Conservation (phyloP, 192 early-diverging fungal genomes). For the Dispira simplex region DNA sequence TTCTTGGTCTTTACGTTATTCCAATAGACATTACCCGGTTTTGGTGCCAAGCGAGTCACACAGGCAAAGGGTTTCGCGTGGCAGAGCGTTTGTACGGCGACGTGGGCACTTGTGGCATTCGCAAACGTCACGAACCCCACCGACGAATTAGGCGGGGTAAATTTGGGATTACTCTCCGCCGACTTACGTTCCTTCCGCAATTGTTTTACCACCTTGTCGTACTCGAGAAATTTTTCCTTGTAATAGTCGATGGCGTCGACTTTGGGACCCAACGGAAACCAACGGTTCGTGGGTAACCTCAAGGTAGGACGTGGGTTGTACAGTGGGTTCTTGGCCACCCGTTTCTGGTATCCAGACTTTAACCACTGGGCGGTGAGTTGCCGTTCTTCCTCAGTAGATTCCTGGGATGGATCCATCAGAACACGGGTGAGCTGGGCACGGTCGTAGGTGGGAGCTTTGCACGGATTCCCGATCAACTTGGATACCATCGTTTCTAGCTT, state of each 20-base stretch:
- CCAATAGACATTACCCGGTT: conserved; percentile 65
- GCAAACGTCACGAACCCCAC: conserved; percentile 72
- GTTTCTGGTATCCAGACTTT: conserved; percentile 12
- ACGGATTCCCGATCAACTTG: conserved; percentile 53
- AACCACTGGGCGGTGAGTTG: conserved; percentile 19
- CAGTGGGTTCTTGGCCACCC: neutral
- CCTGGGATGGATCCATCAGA: conserved; percentile 14
- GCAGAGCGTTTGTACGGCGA: conserved; percentile 47
- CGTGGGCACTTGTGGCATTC: conserved; percentile 48
- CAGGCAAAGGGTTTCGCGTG: conserved; percentile 48
- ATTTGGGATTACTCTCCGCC: neutral
- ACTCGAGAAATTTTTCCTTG: conserved; percentile 30
- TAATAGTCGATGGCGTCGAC: conserved; percentile 53
- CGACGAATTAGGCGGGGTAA: conserved; percentile 22
- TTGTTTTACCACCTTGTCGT: conserved; percentile 33
- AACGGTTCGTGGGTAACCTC: conserved; percentile 16
- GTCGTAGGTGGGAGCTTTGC: conserved; percentile 41
- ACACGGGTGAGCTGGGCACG: conserved; percentile 20
- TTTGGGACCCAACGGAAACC: conserved; percentile 34
- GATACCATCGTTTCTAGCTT: conserved; percentile 38
- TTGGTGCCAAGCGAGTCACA: conserved; percentile 43
- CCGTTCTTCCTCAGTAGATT: conserved; percentile 16
- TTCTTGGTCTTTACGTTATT: conserved; percentile 47
- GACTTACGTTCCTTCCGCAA: conserved; percentile 23
- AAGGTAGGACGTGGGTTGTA: conserved; percentile 23